Base-by-base conservation (phyloP, 2,329 filamentous ascomycete genomes). In the Trichoderma koningiopsis region DNA sequence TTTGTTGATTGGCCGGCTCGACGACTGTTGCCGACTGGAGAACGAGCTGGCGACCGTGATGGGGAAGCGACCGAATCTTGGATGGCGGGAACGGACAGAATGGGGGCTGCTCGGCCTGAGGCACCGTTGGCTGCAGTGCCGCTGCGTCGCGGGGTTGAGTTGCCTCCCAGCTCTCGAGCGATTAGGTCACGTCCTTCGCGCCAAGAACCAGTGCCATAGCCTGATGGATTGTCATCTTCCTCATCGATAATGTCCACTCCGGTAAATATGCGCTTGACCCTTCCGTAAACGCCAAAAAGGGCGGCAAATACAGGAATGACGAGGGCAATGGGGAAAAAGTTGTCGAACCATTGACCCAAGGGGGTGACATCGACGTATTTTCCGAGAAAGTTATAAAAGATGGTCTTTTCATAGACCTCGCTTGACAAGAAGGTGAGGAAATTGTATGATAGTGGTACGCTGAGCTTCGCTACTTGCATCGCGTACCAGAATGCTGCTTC, bases 401-500 rank as follows among this genome's bases (percentile, higher is more conserved):
- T 89, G 0, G 94, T 97, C 74, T 90, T 87, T 69, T 85, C 81
- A 76, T 94, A 95, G 53, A 97, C 88, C 14, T 84, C 83, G 8
- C 84, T 85, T 0, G 92, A 91, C 27, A 97, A 81, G 77, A 98
- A 95, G 0, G 95, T 97, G 78, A 97, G 86, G 77, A 98, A 99
- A 81, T 99, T 99, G 87, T 97, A 99, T 4, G 92, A 90, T 10
- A 99, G 85, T 0, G 96, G 96, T 0, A 99, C 93, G 1, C 92
- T 97, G 55, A 99, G 88, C 75, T 94, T 93, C 63, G 96, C 95
- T 13, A 97, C 92, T 78, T 97, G 93, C 70, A 93, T 90, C 1
- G 93, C 91, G 77, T 98, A 99, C 94, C 96, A 99, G 74, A 95
- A 96, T 0, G 96, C 96, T 61, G 91, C 93, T 78, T 98, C 96